phyloP scores from a whole-genome alignment of 306 rosid genomes.

The Mucuna pruriens region DNA sequence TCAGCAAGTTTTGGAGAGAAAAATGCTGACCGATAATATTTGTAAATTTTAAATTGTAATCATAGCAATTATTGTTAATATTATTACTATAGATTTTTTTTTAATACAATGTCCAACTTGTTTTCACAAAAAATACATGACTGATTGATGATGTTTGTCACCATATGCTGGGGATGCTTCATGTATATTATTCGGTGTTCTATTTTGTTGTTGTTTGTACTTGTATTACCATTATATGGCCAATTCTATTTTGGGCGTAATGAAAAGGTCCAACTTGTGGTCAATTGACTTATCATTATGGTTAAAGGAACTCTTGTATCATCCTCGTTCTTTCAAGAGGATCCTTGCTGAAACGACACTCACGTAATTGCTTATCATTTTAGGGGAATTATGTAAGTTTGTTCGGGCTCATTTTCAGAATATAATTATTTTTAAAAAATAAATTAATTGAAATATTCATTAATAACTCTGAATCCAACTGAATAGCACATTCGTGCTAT shows the following conservation, averaged over 20 bases:
- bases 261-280: not conserved
- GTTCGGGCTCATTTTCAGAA: too few relatives aligned
- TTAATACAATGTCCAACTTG: not conserved
- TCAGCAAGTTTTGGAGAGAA: constrained; percentile 5
- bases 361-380: too few relatives aligned
- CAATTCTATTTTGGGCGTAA: not conserved
- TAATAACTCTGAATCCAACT: too few relatives aligned
- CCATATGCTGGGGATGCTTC: not conserved
- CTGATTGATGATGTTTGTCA: not conserved
- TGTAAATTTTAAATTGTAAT: constrained; percentile 21
- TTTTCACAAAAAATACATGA: not conserved
- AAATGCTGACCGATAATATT: not conserved
- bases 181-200: not conserved
- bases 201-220: not conserved
- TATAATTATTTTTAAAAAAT: too few relatives aligned
- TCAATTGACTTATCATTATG: not conserved
- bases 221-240: not conserved
- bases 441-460: too few relatives aligned
- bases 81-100: not conserved
- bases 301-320: too few relatives aligned
- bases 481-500: too few relatives aligned
- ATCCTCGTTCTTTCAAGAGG: too few relatives aligned
- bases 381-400: too few relatives aligned
- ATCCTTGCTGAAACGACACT: too few relatives aligned
- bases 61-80: not conserved